These are phyloP conservation scores for Ascochyta rabiei DNA, from an alignment of 2,329 filamentous ascomycete species.

Conservation along the genomic window DNA sequence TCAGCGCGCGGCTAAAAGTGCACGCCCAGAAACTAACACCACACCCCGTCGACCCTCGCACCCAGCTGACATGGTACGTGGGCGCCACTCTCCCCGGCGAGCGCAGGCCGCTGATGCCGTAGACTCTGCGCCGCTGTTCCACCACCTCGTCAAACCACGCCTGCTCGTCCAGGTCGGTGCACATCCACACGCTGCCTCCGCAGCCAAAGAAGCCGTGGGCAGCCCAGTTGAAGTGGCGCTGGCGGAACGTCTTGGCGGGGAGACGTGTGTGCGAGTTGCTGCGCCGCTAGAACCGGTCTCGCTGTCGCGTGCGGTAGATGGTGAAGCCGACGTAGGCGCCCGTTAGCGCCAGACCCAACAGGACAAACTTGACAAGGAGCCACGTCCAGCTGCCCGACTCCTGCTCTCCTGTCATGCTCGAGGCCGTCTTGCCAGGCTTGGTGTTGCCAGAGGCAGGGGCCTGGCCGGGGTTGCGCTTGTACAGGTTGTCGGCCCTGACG, in stretches of 20 bases:
- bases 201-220: slow-evolving; percentile 1
- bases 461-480: slow-evolving; percentile 59
- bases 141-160: slow-evolving; percentile 4
- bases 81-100: slow-evolving; percentile 2
- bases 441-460: slow-evolving; percentile 22
- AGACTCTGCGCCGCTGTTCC: neutral
- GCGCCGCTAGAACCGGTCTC: slow-evolving; percentile 52
- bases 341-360: slow-evolving; percentile 72
- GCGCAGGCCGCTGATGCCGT: neutral
- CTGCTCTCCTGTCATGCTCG: slow-evolving; percentile 50
- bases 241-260: neutral
- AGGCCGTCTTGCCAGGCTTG: slow-evolving; percentile 25
- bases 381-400: slow-evolving; percentile 68
- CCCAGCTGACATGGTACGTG: slow-evolving; percentile 14
- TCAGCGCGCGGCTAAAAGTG: neutral
- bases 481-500: slow-evolving; percentile 85
- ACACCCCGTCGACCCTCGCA: slow-evolving; percentile 6
- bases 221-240: slow-evolving; percentile 7
- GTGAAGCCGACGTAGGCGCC: slow-evolving; percentile 88
- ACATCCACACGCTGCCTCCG: slow-evolving; percentile 5
- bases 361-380: slow-evolving; percentile 81
- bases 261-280: neutral
- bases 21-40: slow-evolving; percentile 14
- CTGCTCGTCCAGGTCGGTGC: slow-evolving; percentile 1
- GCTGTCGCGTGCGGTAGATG: slow-evolving; percentile 71